Evolutionary conservation across 2,329 filamentous ascomycete species (phyloP).

Genomic region (Didymosphaeria variabile): DNA sequence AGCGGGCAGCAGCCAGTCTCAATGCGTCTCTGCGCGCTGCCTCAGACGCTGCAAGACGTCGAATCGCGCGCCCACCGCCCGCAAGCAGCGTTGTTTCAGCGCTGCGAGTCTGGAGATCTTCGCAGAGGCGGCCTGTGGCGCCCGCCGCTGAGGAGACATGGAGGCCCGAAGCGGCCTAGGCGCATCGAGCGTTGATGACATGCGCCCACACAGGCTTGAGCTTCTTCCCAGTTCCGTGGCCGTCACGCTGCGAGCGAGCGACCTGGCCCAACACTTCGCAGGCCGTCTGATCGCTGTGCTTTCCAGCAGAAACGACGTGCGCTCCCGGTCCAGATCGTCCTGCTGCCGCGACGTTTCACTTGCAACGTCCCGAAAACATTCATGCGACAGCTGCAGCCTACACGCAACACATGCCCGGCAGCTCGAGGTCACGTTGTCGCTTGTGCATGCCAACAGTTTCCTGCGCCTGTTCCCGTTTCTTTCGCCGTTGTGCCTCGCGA

Average conservation of each 20-base stretch:
- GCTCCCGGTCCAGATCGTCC: neutral
- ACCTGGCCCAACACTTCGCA: neutral
- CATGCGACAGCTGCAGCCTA: conserved; percentile 11
- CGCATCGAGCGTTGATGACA: neutral
- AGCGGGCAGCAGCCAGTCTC: neutral
- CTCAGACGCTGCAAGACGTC: no score
- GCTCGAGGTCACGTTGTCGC: conserved; percentile 18
- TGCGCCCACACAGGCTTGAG: neutral
- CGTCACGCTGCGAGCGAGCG: no score
- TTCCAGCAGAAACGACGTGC: no score
- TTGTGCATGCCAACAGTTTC: conserved; percentile 19
- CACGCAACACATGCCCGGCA: conserved; percentile 2
- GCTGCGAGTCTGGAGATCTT: neutral
- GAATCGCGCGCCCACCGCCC: neutral
- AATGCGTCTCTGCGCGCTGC: neutral
- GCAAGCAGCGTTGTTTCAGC: neutral
- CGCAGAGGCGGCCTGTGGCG: neutral
- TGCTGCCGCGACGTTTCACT: conserved; percentile 26
- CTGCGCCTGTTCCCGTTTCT: conserved; percentile 5
- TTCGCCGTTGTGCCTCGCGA: conserved; percentile 16
- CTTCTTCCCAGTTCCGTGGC: neutral
- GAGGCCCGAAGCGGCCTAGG: conserved; percentile 3
- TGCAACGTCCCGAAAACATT: conserved; percentile 26
- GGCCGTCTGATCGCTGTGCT: no score
- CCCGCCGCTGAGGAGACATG: neutral